These are phyloP conservation scores for Lyophyllum shimeji DNA, from an alignment of 768 basidiomycete genomes.

Conservation along the genomic window DNA sequence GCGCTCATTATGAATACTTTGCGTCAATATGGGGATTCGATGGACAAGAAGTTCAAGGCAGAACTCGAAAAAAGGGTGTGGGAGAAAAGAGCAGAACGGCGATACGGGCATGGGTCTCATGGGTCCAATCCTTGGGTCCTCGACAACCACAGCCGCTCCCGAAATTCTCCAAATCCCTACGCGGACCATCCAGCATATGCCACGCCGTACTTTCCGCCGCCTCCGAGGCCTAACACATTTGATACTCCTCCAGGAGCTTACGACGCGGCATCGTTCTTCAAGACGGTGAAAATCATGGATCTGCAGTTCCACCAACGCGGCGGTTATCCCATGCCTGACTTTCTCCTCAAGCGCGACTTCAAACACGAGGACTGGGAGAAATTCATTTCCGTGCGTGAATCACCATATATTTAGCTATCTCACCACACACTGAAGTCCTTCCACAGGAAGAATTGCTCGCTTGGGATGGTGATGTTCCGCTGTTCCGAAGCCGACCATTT, in stretches of 20 bases:
- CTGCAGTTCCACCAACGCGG: slow-evolving; percentile 15
- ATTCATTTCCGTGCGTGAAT: slow-evolving; percentile 19
- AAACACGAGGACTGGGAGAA: slow-evolving; percentile 17
- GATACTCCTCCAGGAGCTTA: not conserved
- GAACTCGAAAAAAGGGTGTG: not conserved
- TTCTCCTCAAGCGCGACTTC: slow-evolving; percentile 11
- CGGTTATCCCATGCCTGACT: slow-evolving; percentile 13
- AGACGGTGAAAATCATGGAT: slow-evolving; percentile 20
- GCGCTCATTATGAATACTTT: slow-evolving; percentile 52
- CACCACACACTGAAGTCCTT: not conserved
- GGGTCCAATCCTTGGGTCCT: not conserved
- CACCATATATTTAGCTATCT: too few species aligned
- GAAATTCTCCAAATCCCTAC: not conserved
- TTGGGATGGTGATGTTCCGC: slow-evolving; percentile 14
- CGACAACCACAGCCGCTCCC: not conserved
- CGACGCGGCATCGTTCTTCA: not conserved
- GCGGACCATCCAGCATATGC: not conserved
- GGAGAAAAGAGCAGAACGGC: not conserved
- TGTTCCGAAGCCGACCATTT: not conserved
- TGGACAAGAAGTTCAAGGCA: slow-evolving; percentile 29
- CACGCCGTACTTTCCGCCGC: not conserved
- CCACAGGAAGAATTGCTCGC: slow-evolving; percentile 17
- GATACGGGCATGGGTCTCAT: not conserved
- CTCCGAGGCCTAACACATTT: not conserved
- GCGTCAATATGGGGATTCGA: slow-evolving; percentile 45